Conservation (phyloP, 2,329 filamentous ascomycete species). For the Colletotrichum musicola region DNA sequence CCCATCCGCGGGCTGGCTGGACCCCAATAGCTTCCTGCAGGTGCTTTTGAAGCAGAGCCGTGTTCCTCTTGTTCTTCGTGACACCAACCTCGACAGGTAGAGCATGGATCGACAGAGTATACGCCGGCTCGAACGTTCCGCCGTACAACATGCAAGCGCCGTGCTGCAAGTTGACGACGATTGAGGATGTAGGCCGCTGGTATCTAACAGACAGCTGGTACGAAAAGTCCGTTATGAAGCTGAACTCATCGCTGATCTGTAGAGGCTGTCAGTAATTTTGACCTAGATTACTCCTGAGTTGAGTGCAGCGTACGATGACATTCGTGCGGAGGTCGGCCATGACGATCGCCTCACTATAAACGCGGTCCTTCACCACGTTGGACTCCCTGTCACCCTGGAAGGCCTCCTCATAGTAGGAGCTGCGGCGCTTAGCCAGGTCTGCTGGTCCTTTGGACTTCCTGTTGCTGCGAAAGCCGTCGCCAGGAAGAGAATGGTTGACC, state of each 20-base stretch:
- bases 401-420: slow-evolving; percentile 61
- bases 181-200: slow-evolving; percentile 77
- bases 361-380: slow-evolving; percentile 57
- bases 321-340: slow-evolving; percentile 75
- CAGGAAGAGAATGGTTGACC: slow-evolving; percentile 55
- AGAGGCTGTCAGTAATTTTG: slow-evolving; percentile 25
- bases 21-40: slow-evolving; percentile 80
- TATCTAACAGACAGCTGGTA: slow-evolving; percentile 81
- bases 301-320: slow-evolving; percentile 64
- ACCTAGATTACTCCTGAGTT: neutral
- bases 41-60: slow-evolving; percentile 80
- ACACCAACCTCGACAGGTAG: slow-evolving; percentile 77
- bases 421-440: slow-evolving; percentile 52
- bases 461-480: slow-evolving; percentile 48
- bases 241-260: slow-evolving; percentile 81
- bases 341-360: slow-evolving; percentile 68
- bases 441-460: slow-evolving; percentile 48
- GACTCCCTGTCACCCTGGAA: slow-evolving; percentile 52
- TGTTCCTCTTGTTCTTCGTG: slow-evolving; percentile 84
- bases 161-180: slow-evolving; percentile 83
- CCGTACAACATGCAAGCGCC: slow-evolving; percentile 81
- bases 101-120: slow-evolving; percentile 80
- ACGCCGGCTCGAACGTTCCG: slow-evolving; percentile 82
- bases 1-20: slow-evolving; percentile 72
- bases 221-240: slow-evolving; percentile 79